phyloP scores from a whole-genome alignment of 768 basidiomycete genomes.

The Mycena rebaudengoi region DNA sequence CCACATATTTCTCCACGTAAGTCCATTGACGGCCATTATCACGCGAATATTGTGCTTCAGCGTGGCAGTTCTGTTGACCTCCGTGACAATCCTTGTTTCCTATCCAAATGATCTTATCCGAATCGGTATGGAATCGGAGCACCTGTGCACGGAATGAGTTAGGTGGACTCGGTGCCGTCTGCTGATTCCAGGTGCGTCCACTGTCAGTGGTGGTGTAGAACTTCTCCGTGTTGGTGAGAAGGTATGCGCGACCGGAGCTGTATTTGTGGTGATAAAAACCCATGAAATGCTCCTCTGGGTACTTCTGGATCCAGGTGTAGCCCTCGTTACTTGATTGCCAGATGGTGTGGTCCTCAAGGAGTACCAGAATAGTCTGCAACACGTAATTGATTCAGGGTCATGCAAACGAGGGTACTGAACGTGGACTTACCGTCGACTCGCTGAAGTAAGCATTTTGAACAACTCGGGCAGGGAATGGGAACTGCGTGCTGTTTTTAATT shows the following conservation, averaged over 20 bases:
- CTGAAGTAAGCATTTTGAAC: slow-evolving; percentile 86
- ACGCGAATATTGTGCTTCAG: slow-evolving; percentile 74
- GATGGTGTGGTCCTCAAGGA: slow-evolving; percentile 74
- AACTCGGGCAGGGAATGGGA: slow-evolving; percentile 68
- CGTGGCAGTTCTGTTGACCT: slow-evolving; percentile 64
- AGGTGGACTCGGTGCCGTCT: slow-evolving; percentile 70
- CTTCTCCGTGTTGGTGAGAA: slow-evolving; percentile 68
- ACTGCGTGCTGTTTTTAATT: background rate
- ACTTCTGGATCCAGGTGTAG: slow-evolving; percentile 82
- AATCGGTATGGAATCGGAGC: slow-evolving; percentile 86
- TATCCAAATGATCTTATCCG: slow-evolving; percentile 90
- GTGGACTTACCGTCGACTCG: slow-evolving; percentile 64
- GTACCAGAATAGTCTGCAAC: slow-evolving; percentile 79
- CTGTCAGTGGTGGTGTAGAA: slow-evolving; percentile 86
- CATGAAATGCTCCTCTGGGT: slow-evolving; percentile 70
- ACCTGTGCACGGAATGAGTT: slow-evolving; percentile 80
- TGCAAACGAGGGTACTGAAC: too few species aligned
- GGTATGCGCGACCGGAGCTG: slow-evolving; percentile 83
- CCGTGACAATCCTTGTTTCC: slow-evolving; percentile 74
- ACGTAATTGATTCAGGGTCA: slow-evolving; percentile 9
- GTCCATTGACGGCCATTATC: slow-evolving; percentile 84
- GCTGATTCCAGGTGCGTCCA: slow-evolving; percentile 72
- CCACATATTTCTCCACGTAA: slow-evolving; percentile 83
- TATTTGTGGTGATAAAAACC: slow-evolving; percentile 88
- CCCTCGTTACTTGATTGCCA: slow-evolving; percentile 98